Evolutionary conservation across 192 early-diverging fungal species (phyloP), one percentile per base, ranked within the genome.

Genomic region (Rhizophagus sp.): DNA sequence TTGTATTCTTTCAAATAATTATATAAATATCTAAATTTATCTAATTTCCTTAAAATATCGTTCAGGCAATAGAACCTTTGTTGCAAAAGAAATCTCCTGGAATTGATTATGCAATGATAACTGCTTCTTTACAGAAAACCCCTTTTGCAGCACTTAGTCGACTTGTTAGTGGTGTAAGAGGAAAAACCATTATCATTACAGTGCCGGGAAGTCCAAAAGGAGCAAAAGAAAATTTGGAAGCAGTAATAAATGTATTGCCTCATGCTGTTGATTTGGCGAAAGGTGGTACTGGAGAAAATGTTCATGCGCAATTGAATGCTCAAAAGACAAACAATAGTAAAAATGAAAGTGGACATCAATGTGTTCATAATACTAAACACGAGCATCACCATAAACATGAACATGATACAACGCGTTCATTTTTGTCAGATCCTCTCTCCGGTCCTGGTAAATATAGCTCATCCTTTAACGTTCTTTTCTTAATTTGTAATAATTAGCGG

Each of bases 161-260:
- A 24, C 94, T 95, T 12, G 81, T 92, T 0, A 89, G 89, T 27
- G 94, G 94, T 0, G 85, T 95, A 5, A 80, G 91, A 33, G 81
- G 84, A 1, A 77, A 87, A 4, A 85, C 93, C 1, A 66, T 97
- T 0, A 88, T 97, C 13, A 36, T 99, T 22, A 96, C 96, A 0
- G 88, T 97, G 13, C 97, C 97, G 6, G 97, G 97, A 34, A 97
- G 95, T 79, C 88, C 85, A 7, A 98, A 96, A 84, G 97, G 93
- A 0, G 86, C 92, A 36, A 86, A 86, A 36, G 97, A 99, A 84
- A 98, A 95, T 83, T 80, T 97, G 47, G 85, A 90, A 62, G 92
- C 93, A 66, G 80, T 98, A 8, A 47, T 95, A 6, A 81, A 82
- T 8, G 88, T 97, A 11, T 80, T 99, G 24, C 92, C 92, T 2